A percentile compares a stretch with the other conserved stretches of the same genome.
Conservation (phyloP, 163 green algal genomes). For the Scenedesmus sp. region DNA sequence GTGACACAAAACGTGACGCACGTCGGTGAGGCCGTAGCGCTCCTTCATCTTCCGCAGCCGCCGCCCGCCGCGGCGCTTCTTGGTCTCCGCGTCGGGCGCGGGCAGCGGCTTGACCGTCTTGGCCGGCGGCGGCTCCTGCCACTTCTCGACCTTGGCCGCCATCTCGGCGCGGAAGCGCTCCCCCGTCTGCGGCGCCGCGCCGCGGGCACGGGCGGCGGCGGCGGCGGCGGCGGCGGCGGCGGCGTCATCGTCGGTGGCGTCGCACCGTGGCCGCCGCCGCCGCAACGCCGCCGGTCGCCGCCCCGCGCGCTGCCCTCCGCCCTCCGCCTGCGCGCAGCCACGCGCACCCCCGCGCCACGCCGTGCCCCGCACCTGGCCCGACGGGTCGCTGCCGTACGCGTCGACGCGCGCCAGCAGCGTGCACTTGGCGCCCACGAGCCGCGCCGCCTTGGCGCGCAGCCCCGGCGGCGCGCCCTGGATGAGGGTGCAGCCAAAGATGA, state of each 20-base stretch:
- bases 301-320: background rate
- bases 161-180: conserved; percentile 41
- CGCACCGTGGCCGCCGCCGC: too few relatives aligned
- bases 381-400: conserved; percentile 81
- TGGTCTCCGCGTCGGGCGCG: conserved; percentile 86
- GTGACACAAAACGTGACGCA: too few relatives aligned
- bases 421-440: conserved; percentile 91
- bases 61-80: conserved; percentile 92
- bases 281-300: too few relatives aligned
- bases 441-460: conserved; percentile 76
- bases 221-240: background rate
- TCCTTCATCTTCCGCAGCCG: conserved; percentile 95
- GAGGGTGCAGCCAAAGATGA: conserved; percentile 83
- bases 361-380: conserved; percentile 45
- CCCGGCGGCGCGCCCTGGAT: conserved; percentile 75
- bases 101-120: conserved; percentile 91
- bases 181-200: conserved; percentile 16
- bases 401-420: conserved; percentile 95
- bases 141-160: conserved; percentile 94
- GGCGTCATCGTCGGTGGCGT: background rate
- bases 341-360: too few relatives aligned
- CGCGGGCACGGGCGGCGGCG: too few relatives aligned
- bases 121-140: conserved; percentile 96
- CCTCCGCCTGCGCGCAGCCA: too few relatives aligned
- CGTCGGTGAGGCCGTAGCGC: conserved; percentile 69